These are phyloP conservation scores for Sclerotinia borealis DNA, from an alignment of 2,329 filamentous ascomycete species.

Conservation along the genomic window DNA sequence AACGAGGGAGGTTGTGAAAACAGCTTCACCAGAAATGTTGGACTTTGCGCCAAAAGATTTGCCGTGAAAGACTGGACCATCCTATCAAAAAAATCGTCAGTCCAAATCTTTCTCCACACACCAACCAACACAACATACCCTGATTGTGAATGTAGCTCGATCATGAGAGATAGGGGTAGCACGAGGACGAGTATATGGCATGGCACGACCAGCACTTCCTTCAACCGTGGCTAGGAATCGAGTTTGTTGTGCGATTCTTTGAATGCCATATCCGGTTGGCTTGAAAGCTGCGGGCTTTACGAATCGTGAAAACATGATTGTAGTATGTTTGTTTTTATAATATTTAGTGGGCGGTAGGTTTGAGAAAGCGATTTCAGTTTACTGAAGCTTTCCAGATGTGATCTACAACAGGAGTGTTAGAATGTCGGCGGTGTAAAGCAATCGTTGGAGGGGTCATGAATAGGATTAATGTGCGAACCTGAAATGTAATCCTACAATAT, in stretches of 20 bases:
- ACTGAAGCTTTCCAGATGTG: slow-evolving; percentile 40
- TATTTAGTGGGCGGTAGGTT: slow-evolving; percentile 17
- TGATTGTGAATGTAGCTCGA: slow-evolving; percentile 90
- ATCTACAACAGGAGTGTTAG: slow-evolving; percentile 30
- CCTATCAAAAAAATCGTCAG: slow-evolving; percentile 44
- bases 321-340: slow-evolving; percentile 24
- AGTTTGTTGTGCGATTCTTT: slow-evolving; percentile 32
- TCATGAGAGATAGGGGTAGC: slow-evolving; percentile 65
- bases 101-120: background rate
- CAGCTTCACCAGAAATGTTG: slow-evolving; percentile 96
- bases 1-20: slow-evolving; percentile 96
- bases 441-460: background rate
- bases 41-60: slow-evolving; percentile 94
- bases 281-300: slow-evolving; percentile 47
- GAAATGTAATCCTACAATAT: slow-evolving; percentile 64
- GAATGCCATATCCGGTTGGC: slow-evolving; percentile 29
- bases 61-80: slow-evolving; percentile 92
- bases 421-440: slow-evolving; percentile 22
- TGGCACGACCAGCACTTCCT: slow-evolving; percentile 63
- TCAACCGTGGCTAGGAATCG: slow-evolving; percentile 60
- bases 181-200: slow-evolving; percentile 51
- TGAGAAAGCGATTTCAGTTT: slow-evolving; percentile 32
- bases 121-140: slow-evolving; percentile 45
- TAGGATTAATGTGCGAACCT: slow-evolving; percentile 41
- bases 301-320: slow-evolving; percentile 56